Evolutionary conservation across 441 rosid genomes (phyloP).

Genomic region (Jatropha podagrica): DNA sequence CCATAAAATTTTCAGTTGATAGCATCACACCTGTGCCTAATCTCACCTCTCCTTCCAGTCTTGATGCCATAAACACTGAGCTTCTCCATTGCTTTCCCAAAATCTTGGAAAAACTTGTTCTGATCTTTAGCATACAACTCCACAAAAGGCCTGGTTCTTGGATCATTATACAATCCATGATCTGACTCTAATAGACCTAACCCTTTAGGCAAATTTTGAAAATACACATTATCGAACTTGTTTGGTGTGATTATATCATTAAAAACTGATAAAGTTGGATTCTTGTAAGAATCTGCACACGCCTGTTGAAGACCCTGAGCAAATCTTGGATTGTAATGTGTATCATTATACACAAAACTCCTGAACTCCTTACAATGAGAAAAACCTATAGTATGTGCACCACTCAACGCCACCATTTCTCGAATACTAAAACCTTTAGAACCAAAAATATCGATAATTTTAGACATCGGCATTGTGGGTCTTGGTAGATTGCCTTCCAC

Average conservation of each 20-base stretch:
- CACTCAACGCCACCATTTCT: conserved; percentile 65
- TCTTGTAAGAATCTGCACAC: conserved; percentile 51
- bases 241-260: conserved; percentile 68
- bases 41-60: conserved; percentile 58
- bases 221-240: conserved; percentile 72
- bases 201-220: conserved; percentile 51
- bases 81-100: conserved; percentile 60
- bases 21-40: conserved; percentile 62
- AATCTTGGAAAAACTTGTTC: conserved; percentile 55
- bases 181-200: conserved; percentile 57
- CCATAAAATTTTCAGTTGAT: conserved; percentile 42
- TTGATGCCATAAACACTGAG: conserved; percentile 51
- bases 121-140: conserved; percentile 54
- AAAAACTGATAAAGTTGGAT: conserved; percentile 57
- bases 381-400: conserved; percentile 83
- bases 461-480: conserved; percentile 39
- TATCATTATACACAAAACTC: conserved; percentile 34
- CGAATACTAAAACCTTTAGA: conserved; percentile 41
- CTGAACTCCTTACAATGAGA: conserved; percentile 73
- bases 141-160: conserved; percentile 46
- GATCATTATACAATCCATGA: conserved; percentile 45
- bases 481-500: conserved; percentile 47
- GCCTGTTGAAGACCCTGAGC: conserved; percentile 43
- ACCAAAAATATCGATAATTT: conserved; percentile 41
- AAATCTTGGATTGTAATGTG: conserved; percentile 30